These are phyloP conservation scores for Jimgerdemannia flammicorona DNA, from an alignment of 192 early-diverging fungal genomes.

Conservation along the genomic window DNA sequence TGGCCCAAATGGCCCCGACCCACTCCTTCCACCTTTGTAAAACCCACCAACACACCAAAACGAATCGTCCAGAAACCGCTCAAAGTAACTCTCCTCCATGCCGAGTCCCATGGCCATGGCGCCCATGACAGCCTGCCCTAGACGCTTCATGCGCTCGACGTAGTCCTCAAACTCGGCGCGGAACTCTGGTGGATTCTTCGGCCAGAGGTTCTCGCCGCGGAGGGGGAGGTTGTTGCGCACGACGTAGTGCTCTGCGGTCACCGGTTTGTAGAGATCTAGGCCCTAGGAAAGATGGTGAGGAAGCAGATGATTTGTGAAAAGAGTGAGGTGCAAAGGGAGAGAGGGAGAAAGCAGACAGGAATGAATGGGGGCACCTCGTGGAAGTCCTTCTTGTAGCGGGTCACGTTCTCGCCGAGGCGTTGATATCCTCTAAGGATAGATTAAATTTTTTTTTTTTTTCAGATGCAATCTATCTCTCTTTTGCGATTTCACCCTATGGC, in stretches of 20 bases:
- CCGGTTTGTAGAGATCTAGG: constrained; percentile 42
- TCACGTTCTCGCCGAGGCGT: constrained; percentile 46
- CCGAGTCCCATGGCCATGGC: constrained; percentile 50
- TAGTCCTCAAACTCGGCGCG: constrained; percentile 26
- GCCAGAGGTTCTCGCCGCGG: constrained; percentile 37
- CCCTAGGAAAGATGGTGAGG: constrained; percentile 6
- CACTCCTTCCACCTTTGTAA: neutral
- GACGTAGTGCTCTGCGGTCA: constrained; percentile 13
- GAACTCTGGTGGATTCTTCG: constrained; percentile 24
- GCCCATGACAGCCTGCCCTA: constrained; percentile 39
- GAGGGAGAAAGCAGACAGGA: neutral
- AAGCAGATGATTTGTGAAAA: neutral
- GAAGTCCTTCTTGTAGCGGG: constrained; percentile 45
- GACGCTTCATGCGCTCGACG: constrained; percentile 28
- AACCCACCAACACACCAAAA: constrained; percentile 22
- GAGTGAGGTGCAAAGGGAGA: neutral
- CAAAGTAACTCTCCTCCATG: constrained; percentile 29
- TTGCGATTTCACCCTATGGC: neutral
- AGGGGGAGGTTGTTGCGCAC: constrained; percentile 23
- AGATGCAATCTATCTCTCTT: neutral
- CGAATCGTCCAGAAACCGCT: constrained; percentile 17
- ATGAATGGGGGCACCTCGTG: constrained; percentile 31
- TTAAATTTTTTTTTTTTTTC: neutral
- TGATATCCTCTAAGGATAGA: constrained; percentile 36
- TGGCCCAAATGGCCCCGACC: neutral